phyloP scores from a whole-genome alignment of 2,329 filamentous ascomycete genomes.

The Pseudocercospora macadamiae region DNA sequence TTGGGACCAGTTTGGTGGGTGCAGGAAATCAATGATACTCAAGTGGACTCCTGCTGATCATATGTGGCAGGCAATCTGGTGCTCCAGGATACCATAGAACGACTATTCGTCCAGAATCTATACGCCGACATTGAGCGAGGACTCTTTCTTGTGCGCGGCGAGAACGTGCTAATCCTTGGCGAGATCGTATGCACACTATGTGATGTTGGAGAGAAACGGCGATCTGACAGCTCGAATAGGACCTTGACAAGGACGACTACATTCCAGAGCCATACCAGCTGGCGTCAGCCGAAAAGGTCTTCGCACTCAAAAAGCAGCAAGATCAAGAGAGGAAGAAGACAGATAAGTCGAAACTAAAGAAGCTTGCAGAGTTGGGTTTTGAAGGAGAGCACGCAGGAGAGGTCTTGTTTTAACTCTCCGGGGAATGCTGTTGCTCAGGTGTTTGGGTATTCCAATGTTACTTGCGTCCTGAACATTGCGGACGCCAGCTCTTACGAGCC shows the following conservation, averaged over 20 bases:
- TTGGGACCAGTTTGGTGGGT: slow-evolving; percentile 94
- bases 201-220: background rate
- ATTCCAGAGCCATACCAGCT: slow-evolving; percentile 69
- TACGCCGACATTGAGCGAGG: slow-evolving; percentile 86
- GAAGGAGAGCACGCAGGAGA: slow-evolving; percentile 83
- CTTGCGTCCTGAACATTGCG: slow-evolving; percentile 43
- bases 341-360: slow-evolving; percentile 73
- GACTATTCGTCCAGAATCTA: slow-evolving; percentile 73
- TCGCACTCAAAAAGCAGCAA: slow-evolving; percentile 72
- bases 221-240: slow-evolving; percentile 47
- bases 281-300: slow-evolving; percentile 70
- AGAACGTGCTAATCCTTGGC: slow-evolving; percentile 93
- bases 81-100: slow-evolving; percentile 87
- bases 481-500: slow-evolving; percentile 26
- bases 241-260: slow-evolving; percentile 93
- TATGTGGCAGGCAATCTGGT: slow-evolving; percentile 78
- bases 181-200: slow-evolving; percentile 66
- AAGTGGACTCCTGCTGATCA: slow-evolving; percentile 14
- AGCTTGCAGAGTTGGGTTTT: slow-evolving; percentile 78
- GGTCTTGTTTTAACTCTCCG: slow-evolving; percentile 61
- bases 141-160: slow-evolving; percentile 88
- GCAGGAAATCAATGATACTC: no score
- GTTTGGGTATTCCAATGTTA: slow-evolving; percentile 27
- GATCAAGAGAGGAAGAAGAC: slow-evolving; percentile 68
- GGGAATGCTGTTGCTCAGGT: slow-evolving; percentile 1